A percentile compares a stretch with the other conserved stretches of the same genome.
Evolutionary conservation across 805 yeast species (phyloP).

Genomic region (Candida ascalaphidarum): DNA sequence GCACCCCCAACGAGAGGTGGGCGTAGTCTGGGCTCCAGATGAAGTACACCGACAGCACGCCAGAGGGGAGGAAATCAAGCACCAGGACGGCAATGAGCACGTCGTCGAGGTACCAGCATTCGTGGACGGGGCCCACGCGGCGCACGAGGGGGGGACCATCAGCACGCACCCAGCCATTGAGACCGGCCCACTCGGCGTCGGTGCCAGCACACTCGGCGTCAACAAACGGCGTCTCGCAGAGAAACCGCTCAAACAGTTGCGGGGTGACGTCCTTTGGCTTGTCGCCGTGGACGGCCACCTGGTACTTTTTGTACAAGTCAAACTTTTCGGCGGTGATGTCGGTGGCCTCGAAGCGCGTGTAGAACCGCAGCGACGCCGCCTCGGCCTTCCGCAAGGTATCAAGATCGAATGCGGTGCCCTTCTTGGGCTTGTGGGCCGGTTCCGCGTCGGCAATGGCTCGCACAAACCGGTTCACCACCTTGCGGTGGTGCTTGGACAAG

Average conservation of each 20-base stretch:
- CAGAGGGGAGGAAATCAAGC: conserved; percentile 65
- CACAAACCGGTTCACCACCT: conserved; percentile 53
- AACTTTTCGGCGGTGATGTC: conserved; percentile 50
- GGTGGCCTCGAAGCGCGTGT: conserved; percentile 46
- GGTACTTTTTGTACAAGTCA: conserved; percentile 58
- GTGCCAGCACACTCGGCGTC: conserved; percentile 14
- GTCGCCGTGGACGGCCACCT: conserved; percentile 63
- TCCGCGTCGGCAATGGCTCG: conserved; percentile 19
- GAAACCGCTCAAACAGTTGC: conserved; percentile 50
- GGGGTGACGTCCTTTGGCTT: conserved; percentile 33
- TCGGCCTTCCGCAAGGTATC: conserved; percentile 33
- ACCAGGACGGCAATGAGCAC: conserved; percentile 69
- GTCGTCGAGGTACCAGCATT: conserved; percentile 60
- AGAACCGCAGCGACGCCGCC: conserved; percentile 21
- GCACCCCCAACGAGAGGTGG: conserved; percentile 62
- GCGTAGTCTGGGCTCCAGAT: conserved; percentile 81
- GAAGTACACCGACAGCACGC: conserved; percentile 78
- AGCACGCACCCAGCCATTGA: conserved; percentile 33
- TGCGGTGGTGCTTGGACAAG: conserved; percentile 58
- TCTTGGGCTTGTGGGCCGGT: conserved; percentile 1
- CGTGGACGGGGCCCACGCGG: conserved; percentile 63
- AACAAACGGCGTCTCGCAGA: conserved; percentile 61
- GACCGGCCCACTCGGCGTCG: conserved; percentile 25
- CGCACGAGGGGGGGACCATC: conserved; percentile 4
- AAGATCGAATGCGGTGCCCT: conserved; percentile 11